A percentile compares a stretch with the other conserved stretches of the same genome.
These are phyloP conservation scores for Dalbergia cochinchinensis DNA, from an alignment of 306 rosid species.

Conservation along the genomic window DNA sequence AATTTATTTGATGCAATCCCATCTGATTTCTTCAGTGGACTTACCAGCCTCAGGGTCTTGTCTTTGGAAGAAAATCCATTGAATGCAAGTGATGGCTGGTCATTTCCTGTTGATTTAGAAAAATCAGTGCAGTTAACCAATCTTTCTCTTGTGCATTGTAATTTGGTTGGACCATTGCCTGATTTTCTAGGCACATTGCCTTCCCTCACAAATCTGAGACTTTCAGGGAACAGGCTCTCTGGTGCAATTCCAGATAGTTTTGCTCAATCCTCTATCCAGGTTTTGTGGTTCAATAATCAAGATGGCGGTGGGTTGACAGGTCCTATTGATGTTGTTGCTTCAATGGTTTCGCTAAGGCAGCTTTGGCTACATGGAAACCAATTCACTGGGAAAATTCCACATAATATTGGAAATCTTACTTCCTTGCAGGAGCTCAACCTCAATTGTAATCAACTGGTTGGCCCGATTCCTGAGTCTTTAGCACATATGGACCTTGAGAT, in stretches of 20 bases:
- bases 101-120: constrained; percentile 67
- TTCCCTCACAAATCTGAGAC: constrained; percentile 67
- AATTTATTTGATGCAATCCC: constrained; percentile 82
- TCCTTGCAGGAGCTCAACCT: constrained; percentile 79
- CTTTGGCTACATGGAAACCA: constrained; percentile 87
- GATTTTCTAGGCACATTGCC: constrained; percentile 71
- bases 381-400: constrained; percentile 72
- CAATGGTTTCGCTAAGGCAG: constrained; percentile 70
- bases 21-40: constrained; percentile 69
- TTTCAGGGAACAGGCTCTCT: constrained; percentile 62
- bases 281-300: constrained; percentile 86
- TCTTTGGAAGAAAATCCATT: constrained; percentile 75
- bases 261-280: constrained; percentile 68
- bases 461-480: constrained; percentile 64
- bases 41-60: constrained; percentile 61
- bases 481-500: constrained; percentile 69
- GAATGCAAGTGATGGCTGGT: constrained; percentile 74
- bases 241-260: constrained; percentile 69
- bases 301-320: constrained; percentile 68
- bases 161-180: constrained; percentile 76
- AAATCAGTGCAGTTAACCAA: constrained; percentile 70
- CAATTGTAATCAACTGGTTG: constrained; percentile 74
- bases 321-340: constrained; percentile 64
- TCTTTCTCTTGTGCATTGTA: constrained; percentile 65
- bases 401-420: constrained; percentile 64